Conservation (phyloP, 805 yeast genomes). For the Candida schatavii region DNA sequence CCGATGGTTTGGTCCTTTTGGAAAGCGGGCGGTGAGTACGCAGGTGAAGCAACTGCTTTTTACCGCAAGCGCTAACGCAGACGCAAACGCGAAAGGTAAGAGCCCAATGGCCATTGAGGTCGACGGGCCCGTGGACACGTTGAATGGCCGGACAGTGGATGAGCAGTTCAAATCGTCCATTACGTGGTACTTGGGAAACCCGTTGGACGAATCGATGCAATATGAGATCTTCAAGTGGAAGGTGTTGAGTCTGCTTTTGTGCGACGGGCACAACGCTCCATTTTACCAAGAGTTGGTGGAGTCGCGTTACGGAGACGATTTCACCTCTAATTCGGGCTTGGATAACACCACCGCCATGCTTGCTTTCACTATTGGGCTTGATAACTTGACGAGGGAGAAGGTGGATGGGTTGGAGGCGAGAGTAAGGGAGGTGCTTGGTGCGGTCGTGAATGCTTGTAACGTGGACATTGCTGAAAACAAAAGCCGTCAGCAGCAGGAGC, state of each 20-base stretch:
- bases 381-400: slow-evolving; percentile 57
- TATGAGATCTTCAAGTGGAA: slow-evolving; percentile 73
- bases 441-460: too few relatives aligned
- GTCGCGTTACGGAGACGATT: slow-evolving; percentile 80
- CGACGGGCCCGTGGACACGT: slow-evolving; percentile 73
- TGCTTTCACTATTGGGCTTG: slow-evolving; percentile 81
- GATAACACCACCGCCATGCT: slow-evolving; percentile 77
- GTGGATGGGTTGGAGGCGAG: slow-evolving; percentile 47
- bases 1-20: slow-evolving; percentile 49
- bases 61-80: neutral
- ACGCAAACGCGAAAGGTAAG: neutral
- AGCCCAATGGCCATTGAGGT: slow-evolving; percentile 34
- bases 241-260: slow-evolving; percentile 63
- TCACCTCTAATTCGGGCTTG: slow-evolving; percentile 81
- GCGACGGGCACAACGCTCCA: slow-evolving; percentile 92
- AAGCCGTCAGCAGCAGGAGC: neutral
- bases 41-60: slow-evolving; percentile 42
- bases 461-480: slow-evolving; percentile 32
- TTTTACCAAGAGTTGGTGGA: slow-evolving; percentile 86
- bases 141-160: slow-evolving; percentile 54
- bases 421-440: slow-evolving; percentile 46
- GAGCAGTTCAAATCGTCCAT: slow-evolving; percentile 77
- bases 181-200: slow-evolving; percentile 84
- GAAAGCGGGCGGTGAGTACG: slow-evolving; percentile 36
- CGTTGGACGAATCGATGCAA: slow-evolving; percentile 48